A percentile compares a stretch with the other conserved stretches of the same genome.
Evolutionary conservation across 306 rosid species (phyloP).

Genomic region (Glycine latifolia): DNA sequence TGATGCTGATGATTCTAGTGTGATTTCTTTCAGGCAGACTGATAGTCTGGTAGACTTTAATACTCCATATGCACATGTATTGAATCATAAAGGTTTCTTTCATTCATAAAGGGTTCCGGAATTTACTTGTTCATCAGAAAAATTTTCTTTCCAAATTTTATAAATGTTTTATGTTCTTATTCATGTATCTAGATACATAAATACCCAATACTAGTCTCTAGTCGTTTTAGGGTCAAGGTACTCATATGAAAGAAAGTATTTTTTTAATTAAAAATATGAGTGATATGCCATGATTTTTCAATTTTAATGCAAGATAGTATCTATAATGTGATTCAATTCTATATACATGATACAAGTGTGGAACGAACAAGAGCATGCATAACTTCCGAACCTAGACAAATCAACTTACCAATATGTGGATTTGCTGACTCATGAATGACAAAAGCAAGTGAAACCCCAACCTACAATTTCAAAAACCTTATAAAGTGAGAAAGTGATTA

Average conservation of each 20-base stretch:
- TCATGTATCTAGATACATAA: not conserved
- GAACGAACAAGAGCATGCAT: slow-evolving; percentile 3
- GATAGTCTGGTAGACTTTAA: not conserved
- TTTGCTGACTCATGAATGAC: slow-evolving; percentile 98
- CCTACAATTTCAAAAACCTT: slow-evolving; percentile 62
- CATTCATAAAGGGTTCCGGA: not conserved
- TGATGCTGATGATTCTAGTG: not conserved
- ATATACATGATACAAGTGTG: not conserved
- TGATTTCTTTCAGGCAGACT: not conserved
- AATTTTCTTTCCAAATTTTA: not conserved
- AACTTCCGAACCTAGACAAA: slow-evolving; percentile 32
- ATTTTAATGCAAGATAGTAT: slow-evolving; percentile 2
- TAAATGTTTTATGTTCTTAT: not conserved
- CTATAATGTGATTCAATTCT: slow-evolving; percentile 17
- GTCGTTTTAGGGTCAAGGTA: slow-evolving; percentile 32
- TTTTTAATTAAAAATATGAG: slow-evolving; percentile 3
- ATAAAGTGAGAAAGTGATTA: slow-evolving; percentile 26
- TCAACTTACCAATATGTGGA: slow-evolving; percentile 90
- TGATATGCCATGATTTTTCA: slow-evolving; percentile 5
- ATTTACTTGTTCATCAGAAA: not conserved
- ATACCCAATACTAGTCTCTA: not conserved
- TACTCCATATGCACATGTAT: slow-evolving; percentile 7
- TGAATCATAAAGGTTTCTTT: slow-evolving; percentile 1
- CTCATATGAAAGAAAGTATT: slow-evolving; percentile 6
- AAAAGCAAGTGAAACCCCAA: slow-evolving; percentile 92